A percentile compares a stretch with the other conserved stretches of the same genome.
Conservation (phyloP, 192 early-diverging fungal genomes). For the Coemansia sp. region DNA sequence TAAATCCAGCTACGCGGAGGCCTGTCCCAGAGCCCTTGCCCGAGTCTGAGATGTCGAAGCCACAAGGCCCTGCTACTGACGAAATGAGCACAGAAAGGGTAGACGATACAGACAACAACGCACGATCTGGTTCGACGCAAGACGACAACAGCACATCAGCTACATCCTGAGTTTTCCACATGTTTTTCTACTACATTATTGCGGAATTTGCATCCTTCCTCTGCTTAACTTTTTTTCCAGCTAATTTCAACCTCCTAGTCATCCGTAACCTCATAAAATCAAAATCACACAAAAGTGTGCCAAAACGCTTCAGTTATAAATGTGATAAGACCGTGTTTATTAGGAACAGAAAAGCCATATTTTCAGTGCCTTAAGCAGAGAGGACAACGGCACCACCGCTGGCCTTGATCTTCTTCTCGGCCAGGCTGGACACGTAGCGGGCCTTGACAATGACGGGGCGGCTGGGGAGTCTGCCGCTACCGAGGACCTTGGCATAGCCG, state of each 20-base stretch:
- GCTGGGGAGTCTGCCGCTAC: conserved; percentile 84
- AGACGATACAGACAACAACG: neutral
- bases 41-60: neutral
- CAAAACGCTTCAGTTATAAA: too few species aligned
- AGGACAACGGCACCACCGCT: conserved; percentile 80
- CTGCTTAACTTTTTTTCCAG: too few species aligned
- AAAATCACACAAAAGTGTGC: too few species aligned
- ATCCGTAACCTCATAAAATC: too few species aligned
- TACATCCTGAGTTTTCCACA: neutral
- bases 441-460: conserved; percentile 96
- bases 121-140: neutral
- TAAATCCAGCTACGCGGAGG: conserved; percentile 6
- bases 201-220: too few species aligned
- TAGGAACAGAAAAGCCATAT: conserved; percentile 1
- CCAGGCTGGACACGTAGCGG: conserved; percentile 83
- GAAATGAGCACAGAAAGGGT: neutral
- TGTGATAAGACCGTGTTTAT: conserved; percentile 6
- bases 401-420: conserved; percentile 99
- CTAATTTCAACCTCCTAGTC: too few species aligned
- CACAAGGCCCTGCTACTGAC: neutral
- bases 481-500: conserved; percentile 95
- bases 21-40: conserved; percentile 16
- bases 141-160: neutral
- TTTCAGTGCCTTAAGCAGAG: conserved; percentile 40
- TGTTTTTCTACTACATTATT: too few species aligned